Percentiles rank a stretch among this genome's conserved stretches.
Conservation (phyloP, 495 filamentous ascomycete species). For the Hypoxylon rickii region DNA sequence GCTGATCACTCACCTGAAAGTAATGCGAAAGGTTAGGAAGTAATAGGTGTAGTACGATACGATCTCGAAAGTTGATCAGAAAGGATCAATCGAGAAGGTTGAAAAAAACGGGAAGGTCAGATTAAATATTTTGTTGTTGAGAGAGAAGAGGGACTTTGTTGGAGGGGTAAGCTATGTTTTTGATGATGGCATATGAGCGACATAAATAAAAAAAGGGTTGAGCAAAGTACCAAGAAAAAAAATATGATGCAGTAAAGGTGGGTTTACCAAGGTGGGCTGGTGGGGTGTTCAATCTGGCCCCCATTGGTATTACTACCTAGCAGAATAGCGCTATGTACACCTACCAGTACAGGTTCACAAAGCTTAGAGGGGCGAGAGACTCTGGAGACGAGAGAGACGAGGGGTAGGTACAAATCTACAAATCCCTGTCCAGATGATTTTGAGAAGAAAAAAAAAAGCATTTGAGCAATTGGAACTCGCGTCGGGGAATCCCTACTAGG, state of each 20-base stretch:
- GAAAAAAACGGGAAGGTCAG: conserved; percentile 17
- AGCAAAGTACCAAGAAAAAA: conserved; percentile 30
- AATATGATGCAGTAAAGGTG: conserved; percentile 19
- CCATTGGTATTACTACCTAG: too few relatives aligned
- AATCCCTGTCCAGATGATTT: too few relatives aligned
- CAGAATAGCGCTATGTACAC: too few relatives aligned
- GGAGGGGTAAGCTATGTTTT: conserved; percentile 27
- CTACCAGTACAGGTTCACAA: too few relatives aligned
- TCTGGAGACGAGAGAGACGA: too few relatives aligned
- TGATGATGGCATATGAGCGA: conserved; percentile 42
- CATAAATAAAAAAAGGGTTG: conserved; percentile 37
- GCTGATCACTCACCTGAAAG: conserved; percentile 20
- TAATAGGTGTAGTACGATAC: not conserved
- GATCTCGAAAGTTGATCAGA: conserved; percentile 22
- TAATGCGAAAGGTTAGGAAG: too few relatives aligned
- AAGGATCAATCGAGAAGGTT: conserved; percentile 16
- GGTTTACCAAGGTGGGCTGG: not conserved
- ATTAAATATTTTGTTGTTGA: conserved; percentile 35
- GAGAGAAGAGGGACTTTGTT: conserved; percentile 18
- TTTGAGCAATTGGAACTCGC: too few relatives aligned
- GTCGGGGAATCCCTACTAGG: conserved; percentile 30
- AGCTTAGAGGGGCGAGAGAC: too few relatives aligned
- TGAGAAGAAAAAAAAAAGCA: too few relatives aligned
- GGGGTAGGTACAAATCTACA: too few relatives aligned
- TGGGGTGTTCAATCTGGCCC: too few relatives aligned